These are phyloP conservation scores for Solanum tarijense DNA, from an alignment of 257 asterid genomes.

Conservation along the genomic window DNA sequence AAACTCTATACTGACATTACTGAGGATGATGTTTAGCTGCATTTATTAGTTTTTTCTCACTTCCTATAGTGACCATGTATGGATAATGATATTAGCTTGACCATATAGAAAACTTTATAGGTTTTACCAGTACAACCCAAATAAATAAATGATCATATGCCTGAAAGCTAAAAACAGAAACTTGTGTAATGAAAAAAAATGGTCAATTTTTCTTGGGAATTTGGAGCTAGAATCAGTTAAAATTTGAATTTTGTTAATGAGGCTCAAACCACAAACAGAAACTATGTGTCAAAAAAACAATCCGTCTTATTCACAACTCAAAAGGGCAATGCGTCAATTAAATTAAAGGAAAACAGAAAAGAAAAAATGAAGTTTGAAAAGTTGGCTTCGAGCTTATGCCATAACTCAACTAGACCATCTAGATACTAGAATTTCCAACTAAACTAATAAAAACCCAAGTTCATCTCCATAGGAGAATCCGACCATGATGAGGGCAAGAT, in stretches of 20 bases:
- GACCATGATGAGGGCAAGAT: slow-evolving; percentile 45
- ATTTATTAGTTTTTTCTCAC: not conserved
- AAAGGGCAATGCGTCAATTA: not conserved
- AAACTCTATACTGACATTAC: not conserved
- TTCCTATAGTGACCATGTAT: not conserved
- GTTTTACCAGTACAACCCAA: not conserved
- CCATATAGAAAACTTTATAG: too few species aligned
- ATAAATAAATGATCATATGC: not conserved
- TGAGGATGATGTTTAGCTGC: not conserved
- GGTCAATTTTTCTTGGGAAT: not conserved
- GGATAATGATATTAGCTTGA: not conserved
- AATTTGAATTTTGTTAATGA: not conserved
- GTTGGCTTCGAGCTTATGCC: not conserved
- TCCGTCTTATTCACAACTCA: not conserved
- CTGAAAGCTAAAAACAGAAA: not conserved
- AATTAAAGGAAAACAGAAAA: not conserved
- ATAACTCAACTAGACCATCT: not conserved
- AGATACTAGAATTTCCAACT: not conserved
- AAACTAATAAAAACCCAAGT: slow-evolving; percentile 10
- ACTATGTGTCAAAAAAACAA: not conserved
- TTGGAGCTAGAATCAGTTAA: not conserved
- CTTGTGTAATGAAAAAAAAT: not conserved
- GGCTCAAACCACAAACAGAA: not conserved
- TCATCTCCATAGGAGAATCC: slow-evolving; percentile 33
- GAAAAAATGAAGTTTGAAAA: not conserved